Evolutionary conservation across 2,329 filamentous ascomycete genomes (phyloP), one percentile per base, ranked within the genome.

Genomic region (Alternaria rosae): DNA sequence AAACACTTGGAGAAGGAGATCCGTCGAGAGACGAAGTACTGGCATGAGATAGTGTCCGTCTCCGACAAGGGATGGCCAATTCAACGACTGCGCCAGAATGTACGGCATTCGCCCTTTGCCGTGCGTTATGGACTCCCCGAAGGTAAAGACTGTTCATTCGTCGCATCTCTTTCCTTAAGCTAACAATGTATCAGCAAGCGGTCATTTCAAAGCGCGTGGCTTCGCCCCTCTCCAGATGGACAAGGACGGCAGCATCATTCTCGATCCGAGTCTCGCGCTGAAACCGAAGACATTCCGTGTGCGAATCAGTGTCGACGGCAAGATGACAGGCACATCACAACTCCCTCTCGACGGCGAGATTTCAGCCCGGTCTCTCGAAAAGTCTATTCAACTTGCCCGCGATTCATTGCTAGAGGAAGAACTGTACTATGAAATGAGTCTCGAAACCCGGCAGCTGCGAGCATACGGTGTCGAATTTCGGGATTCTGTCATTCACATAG

Each of bases 71-170:
- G 94, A 5, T 99, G 95, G 94, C 90, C 91, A 20, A 83, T 98
- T 17, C 76, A 78, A 41, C 72, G 74, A 20, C 65, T 73, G n/a
- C 65, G 74, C 21, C 71, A 66, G 41, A 73, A 75, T 32, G 67
- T 60, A 21, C 94, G 91, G 69, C 87, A 91, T 51, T 82, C 95
- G 42, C 92, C 93, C 0, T 84, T 98, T 52, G 93, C 91, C 20
- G 94, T 98, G 35, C 89, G 92, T 66, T 97, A 94, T 79, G 95
- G 94, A 8, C 97, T 97, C 74, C 86, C 91, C 12, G 94, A 97
- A 82, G 86, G 86, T 86, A 78, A 56, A 80, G 69, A 9, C 15
- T 17, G 42, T 41, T 28, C 41, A 23, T 32, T 44, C 12, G 6
- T 10, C 13, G n/a, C 10, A 9, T 25, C 6, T 17, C 17, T 8